These are phyloP conservation scores for Solanum aculeatissimum DNA, from an alignment of 305 asterid species.

Conservation along the genomic window DNA sequence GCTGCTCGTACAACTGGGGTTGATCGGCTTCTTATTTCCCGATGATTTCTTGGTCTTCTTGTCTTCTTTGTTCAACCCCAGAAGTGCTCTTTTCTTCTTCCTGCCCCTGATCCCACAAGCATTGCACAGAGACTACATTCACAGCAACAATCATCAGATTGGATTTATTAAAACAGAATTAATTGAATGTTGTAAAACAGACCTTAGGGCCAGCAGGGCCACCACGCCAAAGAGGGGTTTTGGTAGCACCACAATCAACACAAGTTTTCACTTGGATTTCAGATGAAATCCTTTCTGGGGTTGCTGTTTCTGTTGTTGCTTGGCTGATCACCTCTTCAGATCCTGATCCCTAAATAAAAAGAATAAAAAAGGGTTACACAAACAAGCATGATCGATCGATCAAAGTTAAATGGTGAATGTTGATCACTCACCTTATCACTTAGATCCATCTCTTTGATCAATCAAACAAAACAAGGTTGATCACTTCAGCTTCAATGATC, in stretches of 20 bases:
- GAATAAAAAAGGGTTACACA: background rate
- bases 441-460: conserved; percentile 46
- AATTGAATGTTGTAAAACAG: background rate
- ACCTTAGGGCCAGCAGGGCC: conserved; percentile 94
- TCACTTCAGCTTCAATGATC: conserved; percentile 8
- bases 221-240: conserved; percentile 79
- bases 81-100: conserved; percentile 52
- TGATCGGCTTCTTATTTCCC: conserved; percentile 29
- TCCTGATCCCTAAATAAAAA: conserved; percentile 31
- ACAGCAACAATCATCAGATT: background rate
- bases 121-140: conserved; percentile 63
- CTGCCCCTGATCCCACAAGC: conserved; percentile 80
- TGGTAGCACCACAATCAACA: conserved; percentile 63
- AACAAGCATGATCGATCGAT: background rate
- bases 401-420: background rate
- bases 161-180: background rate
- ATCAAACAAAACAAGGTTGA: background rate
- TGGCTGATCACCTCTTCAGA: conserved; percentile 46
- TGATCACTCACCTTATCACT: conserved; percentile 73
- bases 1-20: conserved; percentile 18
- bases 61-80: conserved; percentile 48
- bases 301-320: conserved; percentile 16
- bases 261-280: conserved; percentile 37
- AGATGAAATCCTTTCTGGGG: conserved; percentile 25
- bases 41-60: conserved; percentile 42